phyloP scores from a whole-genome alignment of 257 asterid species.

The Fraxinus excelsior region DNA sequence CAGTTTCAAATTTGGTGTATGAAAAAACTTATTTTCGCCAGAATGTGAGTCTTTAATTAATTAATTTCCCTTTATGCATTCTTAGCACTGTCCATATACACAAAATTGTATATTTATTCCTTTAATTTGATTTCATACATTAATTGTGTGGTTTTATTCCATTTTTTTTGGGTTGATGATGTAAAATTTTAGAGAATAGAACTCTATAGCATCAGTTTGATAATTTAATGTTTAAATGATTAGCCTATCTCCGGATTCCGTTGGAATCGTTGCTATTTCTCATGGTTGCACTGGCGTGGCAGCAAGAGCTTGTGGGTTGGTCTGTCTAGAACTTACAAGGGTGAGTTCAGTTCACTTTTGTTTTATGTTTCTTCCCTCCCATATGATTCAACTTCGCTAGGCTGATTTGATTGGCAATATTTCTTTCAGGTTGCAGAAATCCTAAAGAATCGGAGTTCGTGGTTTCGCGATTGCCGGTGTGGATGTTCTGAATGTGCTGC shows the following conservation, averaged over 20 bases:
- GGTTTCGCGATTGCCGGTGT: slow-evolving; percentile 94
- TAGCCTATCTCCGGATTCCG: slow-evolving; percentile 99
- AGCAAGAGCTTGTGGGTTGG: slow-evolving; percentile 93
- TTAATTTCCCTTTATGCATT: background rate
- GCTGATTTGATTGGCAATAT: background rate
- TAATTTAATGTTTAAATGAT: slow-evolving; percentile 8
- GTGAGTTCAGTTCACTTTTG: slow-evolving; percentile 37
- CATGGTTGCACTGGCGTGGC: slow-evolving; percentile 99
- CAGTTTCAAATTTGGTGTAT: slow-evolving; percentile 85
- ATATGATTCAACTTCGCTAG: background rate
- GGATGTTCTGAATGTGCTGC: slow-evolving; percentile 78
- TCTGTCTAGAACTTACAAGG: slow-evolving; percentile 85
- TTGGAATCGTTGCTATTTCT: slow-evolving; percentile 99
- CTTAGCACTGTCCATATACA: background rate
- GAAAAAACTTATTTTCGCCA: slow-evolving; percentile 80
- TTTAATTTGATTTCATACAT: slow-evolving; percentile 18
- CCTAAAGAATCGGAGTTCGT: slow-evolving; percentile 87
- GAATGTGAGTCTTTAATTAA: slow-evolving; percentile 42
- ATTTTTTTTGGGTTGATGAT: background rate
- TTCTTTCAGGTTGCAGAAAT: slow-evolving; percentile 78
- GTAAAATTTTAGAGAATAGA: background rate
- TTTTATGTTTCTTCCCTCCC: background rate
- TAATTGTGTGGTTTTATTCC: slow-evolving; percentile 2
- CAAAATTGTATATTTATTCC: slow-evolving; percentile 6
- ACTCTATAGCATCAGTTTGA: slow-evolving; percentile 2